Conservation (phyloP, 768 basidiomycete species). For the Podaxis sp. region DNA sequence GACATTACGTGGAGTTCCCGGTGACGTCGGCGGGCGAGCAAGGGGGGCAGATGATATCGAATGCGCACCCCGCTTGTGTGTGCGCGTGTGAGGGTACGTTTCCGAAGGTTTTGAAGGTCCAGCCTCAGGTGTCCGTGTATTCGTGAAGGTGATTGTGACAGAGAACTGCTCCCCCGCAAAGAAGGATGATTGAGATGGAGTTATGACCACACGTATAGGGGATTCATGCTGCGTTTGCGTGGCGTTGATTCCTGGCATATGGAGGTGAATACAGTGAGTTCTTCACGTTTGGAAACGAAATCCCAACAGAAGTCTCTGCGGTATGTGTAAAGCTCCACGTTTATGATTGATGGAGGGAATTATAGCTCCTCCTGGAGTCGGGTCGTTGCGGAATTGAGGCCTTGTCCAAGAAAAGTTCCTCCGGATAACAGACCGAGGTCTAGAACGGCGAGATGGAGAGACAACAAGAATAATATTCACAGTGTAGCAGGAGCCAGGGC, state of each 20-base stretch:
- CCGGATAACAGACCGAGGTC: not conserved
- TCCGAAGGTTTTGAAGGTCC: constrained; percentile 28
- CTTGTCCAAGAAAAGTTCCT: too few relatives aligned
- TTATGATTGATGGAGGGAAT: not conserved
- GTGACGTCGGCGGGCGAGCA: constrained; percentile 80
- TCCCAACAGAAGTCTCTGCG: too few relatives aligned
- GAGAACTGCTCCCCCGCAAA: constrained; percentile 91
- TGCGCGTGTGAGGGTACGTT: constrained; percentile 16
- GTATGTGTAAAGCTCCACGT: not conserved
- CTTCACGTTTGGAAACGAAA: not conserved
- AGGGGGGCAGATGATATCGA: constrained; percentile 83
- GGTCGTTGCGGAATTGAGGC: not conserved
- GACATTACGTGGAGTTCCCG: constrained; percentile 53
- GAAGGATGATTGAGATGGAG: constrained; percentile 84
- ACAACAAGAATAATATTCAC: not conserved
- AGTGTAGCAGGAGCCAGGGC: not conserved
- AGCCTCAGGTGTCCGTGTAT: constrained; percentile 59
- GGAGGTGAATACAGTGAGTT: not conserved
- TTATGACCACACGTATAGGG: constrained; percentile 61
- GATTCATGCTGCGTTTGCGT: not conserved
- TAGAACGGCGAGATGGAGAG: not conserved
- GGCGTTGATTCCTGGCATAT: constrained; percentile 7
- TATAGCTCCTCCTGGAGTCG: not conserved
- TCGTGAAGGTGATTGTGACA: constrained; percentile 85
- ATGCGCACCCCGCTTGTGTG: constrained; percentile 68